Evolutionary conservation across 2,329 filamentous ascomycete species (phyloP).

Genomic region (Trichoderma sp.): DNA sequence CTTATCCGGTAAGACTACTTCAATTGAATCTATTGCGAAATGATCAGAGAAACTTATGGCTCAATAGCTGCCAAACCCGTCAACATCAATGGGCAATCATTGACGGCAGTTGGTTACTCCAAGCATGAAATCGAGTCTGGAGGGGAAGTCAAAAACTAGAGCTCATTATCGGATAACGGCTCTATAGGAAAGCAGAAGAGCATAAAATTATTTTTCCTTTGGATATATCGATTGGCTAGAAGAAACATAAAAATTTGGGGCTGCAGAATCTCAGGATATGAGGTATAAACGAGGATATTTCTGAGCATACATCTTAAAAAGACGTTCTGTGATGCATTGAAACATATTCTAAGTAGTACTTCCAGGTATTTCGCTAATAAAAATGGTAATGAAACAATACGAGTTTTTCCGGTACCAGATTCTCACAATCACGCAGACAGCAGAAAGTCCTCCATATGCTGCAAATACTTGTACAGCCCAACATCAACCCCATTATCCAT

Average conservation of each 20-base stretch:
- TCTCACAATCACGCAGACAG: neutral
- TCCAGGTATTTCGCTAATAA: neutral
- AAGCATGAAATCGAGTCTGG: constrained; percentile 11
- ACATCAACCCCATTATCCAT: neutral
- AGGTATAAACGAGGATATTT: neutral
- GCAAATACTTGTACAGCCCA: constrained; percentile 11
- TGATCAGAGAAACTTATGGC: neutral
- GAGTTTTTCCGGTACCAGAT: neutral
- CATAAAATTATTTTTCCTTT: neutral
- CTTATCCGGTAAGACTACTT: constrained; percentile 29
- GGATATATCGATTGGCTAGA: neutral
- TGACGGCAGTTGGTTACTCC: neutral
- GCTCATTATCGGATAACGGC: neutral
- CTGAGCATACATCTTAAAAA: neutral
- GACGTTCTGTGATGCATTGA: no score
- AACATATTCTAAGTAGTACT: neutral
- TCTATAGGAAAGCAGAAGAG: no score
- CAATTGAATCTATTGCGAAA: no score
- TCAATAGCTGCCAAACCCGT: constrained; percentile 23
- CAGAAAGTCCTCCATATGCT: constrained; percentile 10
- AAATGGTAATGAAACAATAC: neutral
- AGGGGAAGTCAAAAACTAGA: neutral
- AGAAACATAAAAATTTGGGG: neutral
- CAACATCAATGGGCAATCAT: neutral
- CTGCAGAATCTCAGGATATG: neutral